These are phyloP conservation scores for Nakaseomyces delphensis DNA, from an alignment of 1,139 yeast species.

Conservation along the genomic window DNA sequence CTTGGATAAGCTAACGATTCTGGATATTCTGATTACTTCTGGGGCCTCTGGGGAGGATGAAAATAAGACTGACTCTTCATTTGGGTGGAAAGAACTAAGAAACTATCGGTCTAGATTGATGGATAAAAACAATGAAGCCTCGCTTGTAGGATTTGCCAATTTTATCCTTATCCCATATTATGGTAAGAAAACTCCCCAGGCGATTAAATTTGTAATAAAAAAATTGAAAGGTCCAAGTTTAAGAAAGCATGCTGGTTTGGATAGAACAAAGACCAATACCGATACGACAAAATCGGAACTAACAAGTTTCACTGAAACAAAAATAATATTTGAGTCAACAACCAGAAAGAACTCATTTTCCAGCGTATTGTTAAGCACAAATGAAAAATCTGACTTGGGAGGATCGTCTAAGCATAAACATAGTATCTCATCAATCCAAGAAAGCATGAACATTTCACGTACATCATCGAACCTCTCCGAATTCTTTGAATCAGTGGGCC, in stretches of 20 bases:
- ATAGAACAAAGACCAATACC: conserved; percentile 7
- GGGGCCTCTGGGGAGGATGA: conserved; percentile 27
- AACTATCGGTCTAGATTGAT: conserved; percentile 18
- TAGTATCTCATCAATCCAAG: background rate
- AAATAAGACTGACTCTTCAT: conserved; percentile 2
- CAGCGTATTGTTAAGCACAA: background rate
- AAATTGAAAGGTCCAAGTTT: conserved; percentile 44
- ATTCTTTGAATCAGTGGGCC: conserved; percentile 19
- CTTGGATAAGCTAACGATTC: conserved; percentile 46
- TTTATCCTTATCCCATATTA: conserved; percentile 49
- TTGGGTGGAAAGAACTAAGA: conserved; percentile 4
- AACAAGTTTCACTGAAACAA: background rate
- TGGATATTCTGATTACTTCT: conserved; percentile 42
- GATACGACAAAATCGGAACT: background rate
- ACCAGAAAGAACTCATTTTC: conserved; percentile 2
- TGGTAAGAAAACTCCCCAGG: conserved; percentile 40
- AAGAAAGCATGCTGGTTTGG: conserved; percentile 14
- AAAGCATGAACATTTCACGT: background rate
- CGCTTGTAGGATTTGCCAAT: conserved; percentile 44
- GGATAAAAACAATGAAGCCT: conserved; percentile 26
- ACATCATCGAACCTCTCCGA: conserved; percentile 25
- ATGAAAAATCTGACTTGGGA: background rate
- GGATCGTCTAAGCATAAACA: background rate
- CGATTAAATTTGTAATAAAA: conserved; percentile 41
- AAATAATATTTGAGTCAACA: background rate